A percentile compares a stretch with the other conserved stretches of the same genome.
Conservation (phyloP, 257 asterid genomes). For the Fraxinus excelsior region DNA sequence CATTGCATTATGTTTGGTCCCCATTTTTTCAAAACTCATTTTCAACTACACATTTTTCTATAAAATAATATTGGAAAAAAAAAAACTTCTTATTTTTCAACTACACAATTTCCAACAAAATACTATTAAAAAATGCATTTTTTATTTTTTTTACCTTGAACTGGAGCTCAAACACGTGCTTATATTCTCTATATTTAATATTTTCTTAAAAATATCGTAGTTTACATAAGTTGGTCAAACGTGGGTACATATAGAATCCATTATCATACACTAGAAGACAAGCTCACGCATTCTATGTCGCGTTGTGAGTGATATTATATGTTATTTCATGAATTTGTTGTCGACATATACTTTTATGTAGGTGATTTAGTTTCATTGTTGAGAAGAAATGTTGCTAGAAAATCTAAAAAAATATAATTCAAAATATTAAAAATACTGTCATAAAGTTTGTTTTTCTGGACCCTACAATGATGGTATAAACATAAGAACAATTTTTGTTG, state of each 20-base stretch:
- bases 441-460: not conserved
- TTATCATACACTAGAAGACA: conserved; percentile 9
- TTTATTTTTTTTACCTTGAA: too few relatives aligned
- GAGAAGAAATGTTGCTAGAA: not conserved
- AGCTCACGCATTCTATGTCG: conserved; percentile 1
- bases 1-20: too few relatives aligned
- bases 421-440: not conserved
- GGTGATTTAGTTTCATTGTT: not conserved
- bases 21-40: too few relatives aligned
- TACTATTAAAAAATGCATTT: too few relatives aligned
- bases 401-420: not conserved
- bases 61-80: too few relatives aligned
- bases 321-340: not conserved
- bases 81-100: too few relatives aligned
- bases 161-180: too few relatives aligned
- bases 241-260: conserved; percentile 5
- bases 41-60: too few relatives aligned
- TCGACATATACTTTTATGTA: not conserved
- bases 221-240: conserved; percentile 7
- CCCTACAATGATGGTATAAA: not conserved
- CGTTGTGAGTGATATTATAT: not conserved
- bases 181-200: not conserved
- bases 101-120: too few relatives aligned
- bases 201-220: not conserved
- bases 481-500: not conserved